Base-by-base conservation (phyloP, 192 early-diverging fungal species). In the Dissophora ornata region DNA sequence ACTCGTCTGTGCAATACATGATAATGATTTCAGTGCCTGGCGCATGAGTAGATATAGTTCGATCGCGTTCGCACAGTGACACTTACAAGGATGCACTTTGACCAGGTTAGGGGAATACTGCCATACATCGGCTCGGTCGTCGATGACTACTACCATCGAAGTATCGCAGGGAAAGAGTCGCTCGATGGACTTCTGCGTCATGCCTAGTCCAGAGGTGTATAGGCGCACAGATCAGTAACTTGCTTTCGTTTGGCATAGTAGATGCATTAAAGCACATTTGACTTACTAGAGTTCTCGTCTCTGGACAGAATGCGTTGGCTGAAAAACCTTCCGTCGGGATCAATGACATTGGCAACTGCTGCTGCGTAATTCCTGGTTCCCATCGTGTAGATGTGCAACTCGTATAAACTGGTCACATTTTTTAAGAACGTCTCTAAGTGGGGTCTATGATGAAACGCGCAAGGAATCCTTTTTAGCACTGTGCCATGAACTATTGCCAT, bases 321-420 rank as follows among this genome's bases (percentile, higher is more conserved):
- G 62, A 99, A 99, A 29, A 90, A 85, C 11, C 56, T 81, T 7
- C 86, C 69, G 15, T 91, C 85, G 1, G 96, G 96, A 66, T 99
- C 98, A 45, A 99, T 89, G 2, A 91, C 85, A 25, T 87, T 83
- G 0, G 94, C 94, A 2, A 99, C 93, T 1, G 91, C 90, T 30
- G 91, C 85, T 29, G 98, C 98, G 79, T 99, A 99, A 19, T 89
- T 85, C 12, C 96, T 86, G 1, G 96, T 94, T 29, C 98, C 98
- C 96, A 98, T 97, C 2, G 98, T 99, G 79, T 99, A 99, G 54
- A 99, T 96, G 77, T 99, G 98, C 71, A 98, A 82, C 80, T 99
- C 98, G 68, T 93, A 99, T 8, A 90, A 29, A 55, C 87, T 54
- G 2, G 85, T 78, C 8, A 96, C 69, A 46, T 83, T 70, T 48